Percentiles rank a stretch among this genome's conserved stretches.
Conservation (phyloP, 371 early-diverging fungal species). For the Fennellomyces sp. region DNA sequence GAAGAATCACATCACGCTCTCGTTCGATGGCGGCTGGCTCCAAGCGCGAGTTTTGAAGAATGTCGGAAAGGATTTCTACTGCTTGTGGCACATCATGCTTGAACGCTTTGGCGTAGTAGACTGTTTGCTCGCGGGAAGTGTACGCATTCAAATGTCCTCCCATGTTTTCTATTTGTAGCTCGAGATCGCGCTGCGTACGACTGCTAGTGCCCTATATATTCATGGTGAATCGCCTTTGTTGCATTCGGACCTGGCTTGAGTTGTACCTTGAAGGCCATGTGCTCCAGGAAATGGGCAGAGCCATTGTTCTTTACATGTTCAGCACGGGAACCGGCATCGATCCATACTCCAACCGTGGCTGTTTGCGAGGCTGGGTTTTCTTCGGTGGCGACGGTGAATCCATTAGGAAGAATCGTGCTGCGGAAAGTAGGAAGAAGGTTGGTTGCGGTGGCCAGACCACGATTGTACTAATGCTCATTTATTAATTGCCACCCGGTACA, state of each 20-base stretch:
- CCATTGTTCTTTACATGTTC: conserved; percentile 93
- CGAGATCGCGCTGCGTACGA: conserved; percentile 88
- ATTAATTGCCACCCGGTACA: no score
- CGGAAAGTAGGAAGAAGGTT: conserved; percentile 63
- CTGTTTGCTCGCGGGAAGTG: conserved; percentile 98
- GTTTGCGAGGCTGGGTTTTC: conserved; percentile 90
- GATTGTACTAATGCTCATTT: conserved; percentile 61
- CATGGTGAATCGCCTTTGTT: background rate
- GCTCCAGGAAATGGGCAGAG: conserved; percentile 97
- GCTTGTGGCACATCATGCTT: conserved; percentile 84
- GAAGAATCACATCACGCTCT: conserved; percentile 93
- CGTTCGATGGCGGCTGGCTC: conserved; percentile 82
- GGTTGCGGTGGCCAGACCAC: conserved; percentile 60
- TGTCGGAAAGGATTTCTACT: conserved; percentile 93
- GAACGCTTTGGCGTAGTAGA: conserved; percentile 95
- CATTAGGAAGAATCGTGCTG: conserved; percentile 87
- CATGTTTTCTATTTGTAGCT: conserved; percentile 95
- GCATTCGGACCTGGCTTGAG: background rate
- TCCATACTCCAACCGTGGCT: conserved; percentile 98
- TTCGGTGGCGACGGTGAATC: conserved; percentile 96
- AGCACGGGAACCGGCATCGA: conserved; percentile 95
- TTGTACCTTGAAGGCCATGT: conserved; percentile 96
- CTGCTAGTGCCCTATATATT: conserved; percentile 79
- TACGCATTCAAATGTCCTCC: conserved; percentile 98
- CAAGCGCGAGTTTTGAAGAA: conserved; percentile 90